Evolutionary conservation across 768 basidiomycete genomes (phyloP).

Genomic region (Rubroboletus pulcherrimus): DNA sequence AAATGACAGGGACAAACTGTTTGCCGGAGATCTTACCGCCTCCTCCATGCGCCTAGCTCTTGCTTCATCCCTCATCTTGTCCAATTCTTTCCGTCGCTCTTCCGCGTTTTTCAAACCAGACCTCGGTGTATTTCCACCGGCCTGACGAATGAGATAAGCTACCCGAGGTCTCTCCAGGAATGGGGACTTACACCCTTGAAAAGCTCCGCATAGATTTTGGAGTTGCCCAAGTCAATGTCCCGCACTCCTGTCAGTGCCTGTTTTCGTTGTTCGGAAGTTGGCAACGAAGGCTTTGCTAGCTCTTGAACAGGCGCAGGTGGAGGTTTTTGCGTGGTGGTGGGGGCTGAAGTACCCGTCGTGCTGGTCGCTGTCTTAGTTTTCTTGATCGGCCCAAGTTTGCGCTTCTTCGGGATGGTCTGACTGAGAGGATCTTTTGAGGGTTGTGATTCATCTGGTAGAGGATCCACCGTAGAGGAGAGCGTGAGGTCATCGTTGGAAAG

Average conservation of each 20-base stretch:
- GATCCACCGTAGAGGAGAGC: slow-evolving; percentile 6
- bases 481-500: slow-evolving; percentile 31
- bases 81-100: slow-evolving; percentile 62
- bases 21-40: slow-evolving; percentile 39
- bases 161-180: background rate
- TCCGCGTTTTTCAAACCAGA: slow-evolving; percentile 56
- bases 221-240: slow-evolving; percentile 63
- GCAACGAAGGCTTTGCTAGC: slow-evolving; percentile 26
- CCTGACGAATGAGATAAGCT: slow-evolving; percentile 22
- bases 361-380: slow-evolving; percentile 48
- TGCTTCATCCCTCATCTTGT: slow-evolving; percentile 68
- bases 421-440: slow-evolving; percentile 25
- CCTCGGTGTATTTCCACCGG: slow-evolving; percentile 42
- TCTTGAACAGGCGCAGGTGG: slow-evolving; percentile 14
- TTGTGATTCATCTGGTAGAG: slow-evolving; percentile 18
- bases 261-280: slow-evolving; percentile 32
- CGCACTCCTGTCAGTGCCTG: slow-evolving; percentile 45
- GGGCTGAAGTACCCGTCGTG: slow-evolving; percentile 20
- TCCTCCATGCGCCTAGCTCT: slow-evolving; percentile 53
- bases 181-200: slow-evolving; percentile 49
- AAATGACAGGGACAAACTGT: background rate
- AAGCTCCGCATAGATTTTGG: slow-evolving; percentile 57
- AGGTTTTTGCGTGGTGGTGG: slow-evolving; percentile 26
- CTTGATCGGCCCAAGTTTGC: slow-evolving; percentile 65
- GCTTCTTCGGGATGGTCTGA: slow-evolving; percentile 47